Percentiles rank a stretch among this genome's conserved stretches.
These are phyloP conservation scores for Penicillium sp. DNA, from an alignment of 2,329 filamentous ascomycete species.

Conservation along the genomic window DNA sequence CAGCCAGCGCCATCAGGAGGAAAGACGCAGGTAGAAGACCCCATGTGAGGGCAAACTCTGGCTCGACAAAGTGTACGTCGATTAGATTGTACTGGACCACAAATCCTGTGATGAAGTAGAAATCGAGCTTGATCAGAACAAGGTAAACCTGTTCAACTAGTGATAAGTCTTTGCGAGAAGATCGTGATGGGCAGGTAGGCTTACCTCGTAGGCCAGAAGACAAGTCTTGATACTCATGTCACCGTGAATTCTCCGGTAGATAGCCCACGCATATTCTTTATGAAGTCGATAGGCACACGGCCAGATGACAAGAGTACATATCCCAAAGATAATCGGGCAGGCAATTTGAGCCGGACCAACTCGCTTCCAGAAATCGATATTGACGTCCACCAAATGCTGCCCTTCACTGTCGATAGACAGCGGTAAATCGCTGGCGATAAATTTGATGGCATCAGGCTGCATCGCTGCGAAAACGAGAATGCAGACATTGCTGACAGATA, in stretches of 20 bases:
- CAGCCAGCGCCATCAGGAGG: conserved; percentile 19
- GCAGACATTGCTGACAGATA: conserved; percentile 22
- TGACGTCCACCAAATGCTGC: conserved; percentile 16
- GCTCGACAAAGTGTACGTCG: conserved; percentile 26
- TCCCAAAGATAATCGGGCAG: conserved; percentile 18
- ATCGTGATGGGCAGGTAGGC: not conserved
- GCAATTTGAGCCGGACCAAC: conserved; percentile 20
- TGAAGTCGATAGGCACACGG: conserved; percentile 21
- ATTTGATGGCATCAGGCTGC: conserved; percentile 18
- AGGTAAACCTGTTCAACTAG: conserved; percentile 19
- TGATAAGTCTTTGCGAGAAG: not conserved
- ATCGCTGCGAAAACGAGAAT: conserved; percentile 19
- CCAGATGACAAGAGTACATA: conserved; percentile 17
- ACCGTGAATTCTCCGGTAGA: conserved; percentile 25
- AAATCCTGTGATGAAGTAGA: conserved; percentile 26
- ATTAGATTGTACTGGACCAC: conserved; percentile 27
- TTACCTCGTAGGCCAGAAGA: conserved; percentile 23
- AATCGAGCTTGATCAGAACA: conserved; percentile 24
- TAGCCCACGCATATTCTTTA: conserved; percentile 25
- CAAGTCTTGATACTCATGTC: conserved; percentile 12
- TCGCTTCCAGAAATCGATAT: conserved; percentile 16
- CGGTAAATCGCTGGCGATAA: conserved; percentile 2
- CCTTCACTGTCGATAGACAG: not conserved
- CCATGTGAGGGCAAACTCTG: conserved; percentile 25
- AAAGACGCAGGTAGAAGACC: conserved; percentile 21